These are phyloP conservation scores for Pascua guehoae DNA, from an alignment of 1,284 basidiomycete species.

Conservation along the genomic window DNA sequence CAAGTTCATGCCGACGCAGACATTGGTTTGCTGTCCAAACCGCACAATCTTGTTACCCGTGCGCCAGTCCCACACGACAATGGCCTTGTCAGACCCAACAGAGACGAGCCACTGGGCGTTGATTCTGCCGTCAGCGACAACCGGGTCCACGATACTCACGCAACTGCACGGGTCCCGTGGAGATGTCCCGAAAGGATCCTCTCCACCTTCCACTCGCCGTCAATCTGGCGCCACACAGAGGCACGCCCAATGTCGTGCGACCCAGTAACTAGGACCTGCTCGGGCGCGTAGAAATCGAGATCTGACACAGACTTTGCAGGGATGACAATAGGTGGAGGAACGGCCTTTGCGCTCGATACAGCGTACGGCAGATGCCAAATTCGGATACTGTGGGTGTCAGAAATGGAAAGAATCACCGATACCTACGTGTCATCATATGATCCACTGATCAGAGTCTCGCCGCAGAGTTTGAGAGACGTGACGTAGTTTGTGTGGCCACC, in stretches of 20 bases:
- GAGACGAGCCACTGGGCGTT: conserved; percentile 80
- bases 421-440: conserved; percentile 70
- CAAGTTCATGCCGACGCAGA: conserved; percentile 84
- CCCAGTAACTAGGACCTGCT: conserved; percentile 84
- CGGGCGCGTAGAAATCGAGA: conserved; percentile 77
- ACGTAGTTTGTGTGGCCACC: conserved; percentile 83
- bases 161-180: conserved; percentile 39
- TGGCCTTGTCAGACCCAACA: conserved; percentile 78
- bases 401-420: background rate
- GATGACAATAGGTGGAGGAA: conserved; percentile 37
- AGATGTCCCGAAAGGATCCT: conserved; percentile 71
- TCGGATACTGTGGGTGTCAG: conserved; percentile 58
- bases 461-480: conserved; percentile 73
- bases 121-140: conserved; percentile 61
- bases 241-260: conserved; percentile 84
- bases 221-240: conserved; percentile 73
- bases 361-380: conserved; percentile 82
- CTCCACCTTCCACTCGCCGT: conserved; percentile 62
- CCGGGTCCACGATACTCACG: conserved; percentile 28
- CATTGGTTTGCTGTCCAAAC: conserved; percentile 88
- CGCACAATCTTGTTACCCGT: conserved; percentile 77
- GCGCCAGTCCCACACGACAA: conserved; percentile 73
- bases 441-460: conserved; percentile 68
- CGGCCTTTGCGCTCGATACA: conserved; percentile 20
- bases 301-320: conserved; percentile 77